Evolutionary conservation across 768 basidiomycete species (phyloP).

Genomic region (Pulveroboletus frians): DNA sequence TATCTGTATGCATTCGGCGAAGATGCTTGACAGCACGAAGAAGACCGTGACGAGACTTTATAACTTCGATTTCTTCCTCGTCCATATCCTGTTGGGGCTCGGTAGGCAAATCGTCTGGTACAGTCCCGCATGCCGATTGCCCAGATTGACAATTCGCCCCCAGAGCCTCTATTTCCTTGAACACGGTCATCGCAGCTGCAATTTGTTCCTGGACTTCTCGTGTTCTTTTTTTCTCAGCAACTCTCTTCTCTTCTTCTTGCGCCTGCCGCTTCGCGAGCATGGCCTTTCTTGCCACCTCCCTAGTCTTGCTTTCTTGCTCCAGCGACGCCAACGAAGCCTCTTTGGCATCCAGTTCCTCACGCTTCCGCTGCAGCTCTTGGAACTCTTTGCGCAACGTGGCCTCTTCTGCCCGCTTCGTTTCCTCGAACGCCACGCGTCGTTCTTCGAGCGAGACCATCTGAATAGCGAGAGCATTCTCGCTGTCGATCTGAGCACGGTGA

Average conservation of each 20-base stretch:
- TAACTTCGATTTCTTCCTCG: conserved; percentile 9
- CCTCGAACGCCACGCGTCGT: conserved; percentile 19
- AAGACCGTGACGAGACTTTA: conserved; percentile 9
- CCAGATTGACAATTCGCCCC: conserved; percentile 3
- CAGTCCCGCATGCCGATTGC: not conserved
- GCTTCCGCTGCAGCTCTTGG: conserved; percentile 16
- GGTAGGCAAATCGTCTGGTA: conserved; percentile 11
- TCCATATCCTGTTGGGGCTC: conserved; percentile 22
- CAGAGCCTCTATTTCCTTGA: conserved; percentile 9
- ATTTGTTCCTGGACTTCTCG: conserved; percentile 19
- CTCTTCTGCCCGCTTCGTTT: conserved; percentile 16
- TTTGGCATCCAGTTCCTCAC: conserved; percentile 18
- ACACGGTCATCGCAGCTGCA: conserved; percentile 13
- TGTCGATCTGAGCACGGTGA: conserved; percentile 13
- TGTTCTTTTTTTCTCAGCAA: conserved; percentile 13
- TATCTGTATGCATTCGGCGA: conserved; percentile 17
- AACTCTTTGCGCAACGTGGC: conserved; percentile 15
- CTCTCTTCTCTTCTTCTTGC: conserved; percentile 23
- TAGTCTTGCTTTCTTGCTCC: conserved; percentile 23
- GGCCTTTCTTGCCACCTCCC: conserved; percentile 21
- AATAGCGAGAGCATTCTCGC: conserved; percentile 11
- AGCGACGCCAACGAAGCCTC: conserved; percentile 14
- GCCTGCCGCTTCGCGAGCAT: conserved; percentile 20
- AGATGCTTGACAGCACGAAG: conserved; percentile 12
- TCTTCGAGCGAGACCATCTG: conserved; percentile 14